These are phyloP conservation scores for Phaeosphaeriaceae sp. DNA, from an alignment of 2,329 filamentous ascomycete genomes.

Conservation along the genomic window DNA sequence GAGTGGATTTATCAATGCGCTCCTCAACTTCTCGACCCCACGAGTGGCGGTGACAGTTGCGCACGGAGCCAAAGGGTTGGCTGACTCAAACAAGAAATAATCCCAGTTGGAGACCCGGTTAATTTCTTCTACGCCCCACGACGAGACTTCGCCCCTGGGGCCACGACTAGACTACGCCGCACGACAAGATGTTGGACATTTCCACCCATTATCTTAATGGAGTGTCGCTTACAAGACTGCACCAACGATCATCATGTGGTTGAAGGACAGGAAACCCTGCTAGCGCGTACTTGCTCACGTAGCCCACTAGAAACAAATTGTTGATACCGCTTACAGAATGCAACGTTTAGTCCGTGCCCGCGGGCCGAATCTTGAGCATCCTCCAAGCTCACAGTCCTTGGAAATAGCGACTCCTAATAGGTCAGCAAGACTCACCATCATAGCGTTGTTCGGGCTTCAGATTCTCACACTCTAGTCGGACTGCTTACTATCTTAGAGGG, in stretches of 20 bases:
- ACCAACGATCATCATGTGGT: background rate
- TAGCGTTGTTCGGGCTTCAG: too few species aligned
- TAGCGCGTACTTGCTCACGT: background rate
- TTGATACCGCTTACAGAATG: background rate
- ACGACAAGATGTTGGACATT: background rate
- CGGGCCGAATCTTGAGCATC: background rate
- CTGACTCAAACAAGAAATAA: background rate
- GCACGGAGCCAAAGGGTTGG: background rate
- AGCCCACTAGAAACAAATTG: background rate
- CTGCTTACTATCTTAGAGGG: too few species aligned
- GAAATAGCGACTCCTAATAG: too few species aligned
- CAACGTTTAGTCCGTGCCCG: background rate
- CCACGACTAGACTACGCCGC: too few species aligned
- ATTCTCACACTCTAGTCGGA: too few species aligned
- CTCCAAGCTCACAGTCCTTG: background rate
- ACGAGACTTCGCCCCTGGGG: background rate
- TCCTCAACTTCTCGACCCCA: background rate
- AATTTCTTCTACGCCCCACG: background rate
- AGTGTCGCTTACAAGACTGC: background rate
- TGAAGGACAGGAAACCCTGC: background rate
- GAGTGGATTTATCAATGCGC: background rate
- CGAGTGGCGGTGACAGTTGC: background rate
- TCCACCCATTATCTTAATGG: background rate
- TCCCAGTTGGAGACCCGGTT: background rate
- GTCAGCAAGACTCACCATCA: too few species aligned